Evolutionary conservation across 2,329 filamentous ascomycete genomes (phyloP).

Genomic region (Paecilomyces sp.): DNA sequence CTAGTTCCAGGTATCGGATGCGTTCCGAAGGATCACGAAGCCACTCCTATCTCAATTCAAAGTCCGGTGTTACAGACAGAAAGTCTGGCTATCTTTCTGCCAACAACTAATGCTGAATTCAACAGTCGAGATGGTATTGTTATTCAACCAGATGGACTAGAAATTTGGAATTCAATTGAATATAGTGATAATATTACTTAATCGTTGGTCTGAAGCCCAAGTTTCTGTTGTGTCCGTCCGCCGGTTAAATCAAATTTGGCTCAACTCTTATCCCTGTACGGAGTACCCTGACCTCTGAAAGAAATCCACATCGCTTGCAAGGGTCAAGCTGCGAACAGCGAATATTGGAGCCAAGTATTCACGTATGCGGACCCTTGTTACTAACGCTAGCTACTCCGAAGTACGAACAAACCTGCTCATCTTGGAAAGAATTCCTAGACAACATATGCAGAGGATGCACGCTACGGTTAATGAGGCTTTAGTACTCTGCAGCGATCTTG

Average conservation of each 20-base stretch:
- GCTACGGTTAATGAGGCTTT: neutral
- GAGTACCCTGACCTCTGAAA: neutral
- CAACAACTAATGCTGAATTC: neutral
- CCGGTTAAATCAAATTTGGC: neutral
- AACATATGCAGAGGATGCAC: neutral
- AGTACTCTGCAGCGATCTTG: neutral
- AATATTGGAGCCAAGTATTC: neutral
- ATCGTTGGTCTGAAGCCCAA: neutral
- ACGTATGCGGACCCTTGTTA: neutral
- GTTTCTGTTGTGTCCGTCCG: neutral
- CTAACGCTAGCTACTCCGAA: neutral
- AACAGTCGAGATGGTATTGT: neutral
- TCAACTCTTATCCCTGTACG: neutral
- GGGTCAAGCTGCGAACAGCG: neutral
- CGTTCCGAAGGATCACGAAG: neutral
- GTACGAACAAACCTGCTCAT: neutral
- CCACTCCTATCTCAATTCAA: neutral
- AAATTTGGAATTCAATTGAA: neutral
- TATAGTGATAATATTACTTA: neutral
- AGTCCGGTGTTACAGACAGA: neutral
- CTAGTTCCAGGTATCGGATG: neutral
- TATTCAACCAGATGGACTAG: neutral
- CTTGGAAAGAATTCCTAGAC: neutral
- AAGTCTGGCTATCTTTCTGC: neutral
- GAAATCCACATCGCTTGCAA: neutral